Percentiles rank a stretch among this genome's conserved stretches.
Conservation (phyloP, 257 asterid genomes). For the Mentha longifolia region DNA sequence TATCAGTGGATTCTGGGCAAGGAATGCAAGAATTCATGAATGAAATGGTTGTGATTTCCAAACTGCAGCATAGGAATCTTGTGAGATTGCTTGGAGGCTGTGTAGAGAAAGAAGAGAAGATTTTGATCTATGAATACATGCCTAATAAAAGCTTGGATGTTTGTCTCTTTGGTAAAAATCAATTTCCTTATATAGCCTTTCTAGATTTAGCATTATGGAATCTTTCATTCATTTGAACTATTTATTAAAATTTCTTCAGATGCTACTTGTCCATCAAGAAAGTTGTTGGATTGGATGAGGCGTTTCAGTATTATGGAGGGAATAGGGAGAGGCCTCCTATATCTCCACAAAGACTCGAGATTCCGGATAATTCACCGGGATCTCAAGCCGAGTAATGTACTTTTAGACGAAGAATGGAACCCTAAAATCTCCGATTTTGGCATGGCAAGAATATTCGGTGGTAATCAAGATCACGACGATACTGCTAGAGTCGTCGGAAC, state of each 20-base stretch:
- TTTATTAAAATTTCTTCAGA: background rate
- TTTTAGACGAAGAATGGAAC: constrained; percentile 36
- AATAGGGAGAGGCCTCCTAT: constrained; percentile 34
- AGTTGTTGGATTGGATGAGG: constrained; percentile 18
- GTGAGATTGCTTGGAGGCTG: constrained; percentile 52
- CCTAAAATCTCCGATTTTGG: constrained; percentile 50
- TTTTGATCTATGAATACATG: constrained; percentile 60
- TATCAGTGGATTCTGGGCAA: constrained; percentile 32
- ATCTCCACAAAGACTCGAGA: constrained; percentile 34
- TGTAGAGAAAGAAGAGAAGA: constrained; percentile 49
- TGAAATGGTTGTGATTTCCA: constrained; percentile 32
- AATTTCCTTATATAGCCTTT: background rate
- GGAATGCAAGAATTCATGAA: constrained; percentile 36
- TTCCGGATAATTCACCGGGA: constrained; percentile 41
- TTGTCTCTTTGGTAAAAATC: constrained; percentile 44
- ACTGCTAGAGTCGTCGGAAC: constrained; percentile 42
- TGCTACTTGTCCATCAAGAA: constrained; percentile 12
- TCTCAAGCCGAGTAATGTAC: constrained; percentile 39
- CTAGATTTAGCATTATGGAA: background rate
- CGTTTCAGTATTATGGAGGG: constrained; percentile 31
- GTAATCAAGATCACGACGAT: constrained; percentile 34
- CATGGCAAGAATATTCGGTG: constrained; percentile 44
- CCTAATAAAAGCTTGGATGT: constrained; percentile 55
- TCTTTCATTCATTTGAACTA: background rate
- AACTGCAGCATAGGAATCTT: constrained; percentile 48